phyloP scores from a whole-genome alignment of 2,329 filamentous ascomycete genomes.

The Fusarium pseudocircinatum region DNA sequence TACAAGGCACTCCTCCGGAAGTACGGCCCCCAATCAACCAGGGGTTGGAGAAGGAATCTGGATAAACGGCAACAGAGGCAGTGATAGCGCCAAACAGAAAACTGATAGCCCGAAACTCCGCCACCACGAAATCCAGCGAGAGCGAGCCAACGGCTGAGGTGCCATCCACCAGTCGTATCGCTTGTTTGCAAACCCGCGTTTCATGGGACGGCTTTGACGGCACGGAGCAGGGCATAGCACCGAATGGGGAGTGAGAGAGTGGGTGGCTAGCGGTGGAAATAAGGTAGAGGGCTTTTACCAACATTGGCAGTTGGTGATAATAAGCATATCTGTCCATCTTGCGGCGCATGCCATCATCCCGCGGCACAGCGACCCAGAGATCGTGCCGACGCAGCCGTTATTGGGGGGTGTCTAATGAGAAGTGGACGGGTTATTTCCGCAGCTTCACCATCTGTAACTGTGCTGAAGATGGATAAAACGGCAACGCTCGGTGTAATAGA shows the following conservation, averaged over 20 bases:
- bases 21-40: constrained; percentile 16
- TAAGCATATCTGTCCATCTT: constrained; percentile 45
- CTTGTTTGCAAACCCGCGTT: constrained; percentile 17
- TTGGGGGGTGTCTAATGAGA: constrained; percentile 18
- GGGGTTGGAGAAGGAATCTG: constrained; percentile 32
- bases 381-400: constrained; percentile 44
- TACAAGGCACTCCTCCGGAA: constrained; percentile 7
- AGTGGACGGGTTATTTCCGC: constrained; percentile 24
- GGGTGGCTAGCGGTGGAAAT: neutral
- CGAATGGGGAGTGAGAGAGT: neutral
- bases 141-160: neutral
- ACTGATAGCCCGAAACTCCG: constrained; percentile 30
- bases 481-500: constrained; percentile 2
- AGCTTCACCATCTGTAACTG: neutral
- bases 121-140: constrained; percentile 23
- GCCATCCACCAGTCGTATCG: constrained; percentile 16
- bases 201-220: constrained; percentile 32
- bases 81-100: constrained; percentile 34
- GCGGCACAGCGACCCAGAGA: constrained; percentile 38
- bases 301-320: constrained; percentile 28
- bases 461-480: neutral
- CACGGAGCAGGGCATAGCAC: constrained; percentile 1
- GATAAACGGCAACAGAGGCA: constrained; percentile 40
- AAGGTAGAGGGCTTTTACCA: constrained; percentile 10
- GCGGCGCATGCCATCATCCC: constrained; percentile 43